A percentile compares a stretch with the other conserved stretches of the same genome.
Evolutionary conservation across 176 grass and related monocot genomes (phyloP).

Genomic region (Oryza punctata): DNA sequence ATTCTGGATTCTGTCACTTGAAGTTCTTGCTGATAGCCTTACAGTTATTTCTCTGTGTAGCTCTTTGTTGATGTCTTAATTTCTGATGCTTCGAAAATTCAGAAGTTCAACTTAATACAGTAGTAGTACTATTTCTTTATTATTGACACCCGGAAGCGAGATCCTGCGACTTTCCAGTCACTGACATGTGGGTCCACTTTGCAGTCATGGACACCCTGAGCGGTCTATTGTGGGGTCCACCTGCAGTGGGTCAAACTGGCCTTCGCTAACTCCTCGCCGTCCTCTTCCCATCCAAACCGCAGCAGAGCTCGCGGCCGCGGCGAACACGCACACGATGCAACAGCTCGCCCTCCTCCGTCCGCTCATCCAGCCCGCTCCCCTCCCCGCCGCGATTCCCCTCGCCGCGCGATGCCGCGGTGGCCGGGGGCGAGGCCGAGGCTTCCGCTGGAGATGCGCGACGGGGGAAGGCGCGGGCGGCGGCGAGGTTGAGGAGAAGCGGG

Average conservation of each 20-base stretch:
- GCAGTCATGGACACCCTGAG: too few relatives aligned
- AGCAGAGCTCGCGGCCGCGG: not conserved
- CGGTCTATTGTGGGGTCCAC: not conserved
- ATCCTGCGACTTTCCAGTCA: too few relatives aligned
- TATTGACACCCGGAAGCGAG: too few relatives aligned
- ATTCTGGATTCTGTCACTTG: too few relatives aligned
- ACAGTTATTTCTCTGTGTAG: too few relatives aligned
- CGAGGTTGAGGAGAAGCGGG: not conserved
- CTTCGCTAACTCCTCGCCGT: not conserved
- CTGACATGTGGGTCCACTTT: too few relatives aligned
- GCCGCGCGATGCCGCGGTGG: not conserved
- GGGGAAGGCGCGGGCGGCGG: constrained; percentile 25
- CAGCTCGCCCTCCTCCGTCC: constrained; percentile 42
- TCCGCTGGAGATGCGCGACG: constrained; percentile 39
- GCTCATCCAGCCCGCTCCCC: constrained; percentile 26
- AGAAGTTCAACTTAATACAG: too few relatives aligned
- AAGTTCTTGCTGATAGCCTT: too few relatives aligned
- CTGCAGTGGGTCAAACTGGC: not conserved
- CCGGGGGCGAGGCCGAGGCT: not conserved
- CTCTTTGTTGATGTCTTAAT: too few relatives aligned
- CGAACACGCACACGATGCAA: constrained; percentile 14
- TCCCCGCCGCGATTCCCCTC: not conserved
- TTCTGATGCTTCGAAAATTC: too few relatives aligned
- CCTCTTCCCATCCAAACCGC: constrained; percentile 41
- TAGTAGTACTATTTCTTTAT: too few relatives aligned